phyloP scores from a whole-genome alignment of 192 early-diverging fungal species.

The Podila epicladia region DNA sequence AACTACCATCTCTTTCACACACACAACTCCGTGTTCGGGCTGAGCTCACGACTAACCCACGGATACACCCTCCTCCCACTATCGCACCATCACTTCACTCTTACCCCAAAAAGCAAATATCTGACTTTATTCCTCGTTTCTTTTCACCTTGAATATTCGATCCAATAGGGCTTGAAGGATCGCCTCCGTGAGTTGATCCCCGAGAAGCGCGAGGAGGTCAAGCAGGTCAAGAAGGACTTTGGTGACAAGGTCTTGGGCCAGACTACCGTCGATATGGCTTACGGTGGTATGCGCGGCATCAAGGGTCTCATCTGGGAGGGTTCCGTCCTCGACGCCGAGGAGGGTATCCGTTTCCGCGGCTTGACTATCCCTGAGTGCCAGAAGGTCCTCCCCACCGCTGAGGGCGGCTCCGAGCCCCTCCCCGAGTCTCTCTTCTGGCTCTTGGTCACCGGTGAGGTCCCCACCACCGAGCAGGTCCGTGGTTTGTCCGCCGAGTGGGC shows the following conservation, averaged over 20 bases:
- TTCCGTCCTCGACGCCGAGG: slow-evolving; percentile 96
- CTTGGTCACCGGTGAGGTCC: slow-evolving; percentile 96
- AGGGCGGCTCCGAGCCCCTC: slow-evolving; percentile 91
- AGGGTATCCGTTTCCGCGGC: slow-evolving; percentile 99
- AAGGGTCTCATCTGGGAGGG: slow-evolving; percentile 99
- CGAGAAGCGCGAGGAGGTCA: slow-evolving; percentile 94
- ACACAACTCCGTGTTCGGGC: background rate
- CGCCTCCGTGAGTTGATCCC: slow-evolving; percentile 94
- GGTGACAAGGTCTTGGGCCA: slow-evolving; percentile 92
- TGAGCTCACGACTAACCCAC: background rate
- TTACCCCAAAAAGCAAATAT: background rate
- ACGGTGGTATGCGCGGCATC: slow-evolving; percentile 99
- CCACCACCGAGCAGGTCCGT: slow-evolving; percentile 91
- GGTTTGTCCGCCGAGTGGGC: slow-evolving; percentile 95
- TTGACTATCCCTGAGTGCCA: slow-evolving; percentile 97
- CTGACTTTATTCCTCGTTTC: slow-evolving; percentile 3
- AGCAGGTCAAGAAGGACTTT: slow-evolving; percentile 92
- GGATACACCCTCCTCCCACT: background rate
- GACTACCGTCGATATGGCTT: slow-evolving; percentile 97
- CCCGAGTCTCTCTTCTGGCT: slow-evolving; percentile 99
- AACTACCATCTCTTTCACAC: no score
- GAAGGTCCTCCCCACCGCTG: slow-evolving; percentile 87
- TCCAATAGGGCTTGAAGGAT: slow-evolving; percentile 88
- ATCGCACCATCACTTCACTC: background rate
- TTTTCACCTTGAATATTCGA: background rate